Conservation (phyloP, 2,329 filamentous ascomycete species). For the Cordyceps cateniannulata region DNA sequence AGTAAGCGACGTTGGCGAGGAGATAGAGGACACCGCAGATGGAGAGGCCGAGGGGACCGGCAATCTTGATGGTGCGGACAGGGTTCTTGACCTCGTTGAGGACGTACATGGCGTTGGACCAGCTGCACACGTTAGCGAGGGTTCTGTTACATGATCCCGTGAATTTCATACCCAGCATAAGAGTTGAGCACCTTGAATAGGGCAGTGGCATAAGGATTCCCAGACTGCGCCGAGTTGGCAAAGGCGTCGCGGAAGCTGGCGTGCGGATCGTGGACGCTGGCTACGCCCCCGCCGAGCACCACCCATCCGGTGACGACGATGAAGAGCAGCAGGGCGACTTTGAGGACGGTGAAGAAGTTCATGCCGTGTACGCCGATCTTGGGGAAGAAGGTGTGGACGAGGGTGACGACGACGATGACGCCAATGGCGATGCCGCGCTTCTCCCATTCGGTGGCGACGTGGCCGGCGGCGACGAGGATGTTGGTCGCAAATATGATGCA, state of each 20-base stretch:
- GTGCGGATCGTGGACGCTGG: slow-evolving; percentile 13
- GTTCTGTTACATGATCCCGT: slow-evolving; percentile 17
- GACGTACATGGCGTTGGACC: slow-evolving; percentile 17
- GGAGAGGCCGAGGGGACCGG: slow-evolving; percentile 15
- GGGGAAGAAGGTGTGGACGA: slow-evolving; percentile 16
- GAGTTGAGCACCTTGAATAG: slow-evolving; percentile 17
- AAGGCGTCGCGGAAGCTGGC: slow-evolving; percentile 16
- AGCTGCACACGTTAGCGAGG: not conserved
- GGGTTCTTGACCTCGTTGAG: slow-evolving; percentile 17
- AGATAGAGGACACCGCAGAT: slow-evolving; percentile 16
- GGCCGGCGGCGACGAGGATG: slow-evolving; percentile 14
- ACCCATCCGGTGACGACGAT: slow-evolving; percentile 17
- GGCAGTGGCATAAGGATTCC: slow-evolving; percentile 16
- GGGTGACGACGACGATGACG: slow-evolving; percentile 15
- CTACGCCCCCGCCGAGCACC: slow-evolving; percentile 15
- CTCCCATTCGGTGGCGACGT: slow-evolving; percentile 14
- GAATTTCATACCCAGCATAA: slow-evolving; percentile 12
- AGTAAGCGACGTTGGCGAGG: slow-evolving; percentile 16
- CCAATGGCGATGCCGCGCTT: slow-evolving; percentile 17
- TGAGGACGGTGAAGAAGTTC: slow-evolving; percentile 17
- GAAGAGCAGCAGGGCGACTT: slow-evolving; percentile 14
- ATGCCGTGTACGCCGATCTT: slow-evolving; percentile 16
- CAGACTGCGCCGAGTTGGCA: slow-evolving; percentile 12
- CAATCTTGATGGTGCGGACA: slow-evolving; percentile 16
- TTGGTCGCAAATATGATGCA: slow-evolving; percentile 17